A percentile compares a stretch with the other conserved stretches of the same genome.
Evolutionary conservation across 306 rosid species (phyloP).

Genomic region (Dicorynia guianensis): DNA sequence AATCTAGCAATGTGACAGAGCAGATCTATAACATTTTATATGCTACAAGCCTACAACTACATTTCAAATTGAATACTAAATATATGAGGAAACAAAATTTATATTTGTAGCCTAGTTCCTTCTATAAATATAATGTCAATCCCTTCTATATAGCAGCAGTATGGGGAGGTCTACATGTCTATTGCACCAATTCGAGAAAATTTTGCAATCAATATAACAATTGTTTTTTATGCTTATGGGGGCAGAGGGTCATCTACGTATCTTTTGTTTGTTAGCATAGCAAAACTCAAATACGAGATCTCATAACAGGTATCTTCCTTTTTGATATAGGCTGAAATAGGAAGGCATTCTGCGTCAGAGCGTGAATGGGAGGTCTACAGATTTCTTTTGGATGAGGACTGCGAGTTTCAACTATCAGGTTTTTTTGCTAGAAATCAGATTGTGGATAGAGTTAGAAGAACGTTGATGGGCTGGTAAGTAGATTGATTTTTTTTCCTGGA

Average conservation of each 20-base stretch:
- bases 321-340: slow-evolving; percentile 74
- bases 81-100: not conserved
- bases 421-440: slow-evolving; percentile 64
- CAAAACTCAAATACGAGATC: not conserved
- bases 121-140: not conserved
- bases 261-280: slow-evolving; percentile 2
- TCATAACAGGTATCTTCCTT: not conserved
- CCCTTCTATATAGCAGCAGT: not conserved
- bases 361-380: slow-evolving; percentile 92
- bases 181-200: not conserved
- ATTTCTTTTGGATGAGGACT: slow-evolving; percentile 78
- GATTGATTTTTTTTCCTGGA: not conserved
- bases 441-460: slow-evolving; percentile 81
- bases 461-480: slow-evolving; percentile 76
- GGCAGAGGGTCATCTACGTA: not conserved
- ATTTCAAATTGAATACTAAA: slow-evolving; percentile 19
- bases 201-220: not conserved
- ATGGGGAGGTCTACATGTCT: not conserved
- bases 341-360: slow-evolving; percentile 68
- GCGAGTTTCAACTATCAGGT: slow-evolving; percentile 52
- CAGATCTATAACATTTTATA: slow-evolving; percentile 4
- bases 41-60: slow-evolving; percentile 1
- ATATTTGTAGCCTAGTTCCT: not conserved
- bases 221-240: slow-evolving; percentile 6
- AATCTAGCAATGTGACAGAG: slow-evolving; percentile 15